Evolutionary conservation across 768 basidiomycete genomes (phyloP), one percentile per base, ranked within the genome.

Genomic region (Solioccasus polychromus): DNA sequence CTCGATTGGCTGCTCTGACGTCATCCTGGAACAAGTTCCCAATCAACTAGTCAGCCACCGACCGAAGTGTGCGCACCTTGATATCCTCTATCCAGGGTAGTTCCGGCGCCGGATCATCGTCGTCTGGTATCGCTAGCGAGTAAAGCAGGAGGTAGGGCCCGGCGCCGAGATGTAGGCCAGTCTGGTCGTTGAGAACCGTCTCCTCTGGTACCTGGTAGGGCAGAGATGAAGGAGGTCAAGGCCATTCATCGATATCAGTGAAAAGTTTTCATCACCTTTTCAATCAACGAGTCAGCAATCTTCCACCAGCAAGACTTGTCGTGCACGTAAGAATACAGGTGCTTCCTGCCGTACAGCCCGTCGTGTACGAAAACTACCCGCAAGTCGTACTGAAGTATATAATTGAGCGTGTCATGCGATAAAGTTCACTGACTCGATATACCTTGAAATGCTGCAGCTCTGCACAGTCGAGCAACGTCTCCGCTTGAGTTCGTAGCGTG

Each of bases 61-160:
- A 10, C 8, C 1, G n/a, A 35, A 29, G 19, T 14, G 8, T 35
- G n/a, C 25, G 14, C 22, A 64, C 62, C 48, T 64, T 60, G 47
- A 63, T 62, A 25, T 62, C 62, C 18, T 55, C 58, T 41, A 64
- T 64, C 62, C 62, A 63, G 9, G 62, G 61, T 3, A 63, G 34
- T 8, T 39, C 25, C 1, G 20, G n/a, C 9, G 20, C 8, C 3
- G 29, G 53, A 10, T 53, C 60, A 2, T 55, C 54, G 3, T 23
- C 32, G 35, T 54, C 57, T 7, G 66, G 50, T 2, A 69, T 19
- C 3, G 59, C 63, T 14, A 67, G 71, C 26, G 74, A 76, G 63
- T 91, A 92, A 28, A 92, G 62, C n/a, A 92, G 68, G 55, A 91
- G 64, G 62, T 85, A 89, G 1, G 89, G 88, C 1, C 89, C 89